Evolutionary conservation across 371 early-diverging fungal genomes (phyloP), one percentile per base, ranked within the genome.

Genomic region (Lichtheimia hyalospora): DNA sequence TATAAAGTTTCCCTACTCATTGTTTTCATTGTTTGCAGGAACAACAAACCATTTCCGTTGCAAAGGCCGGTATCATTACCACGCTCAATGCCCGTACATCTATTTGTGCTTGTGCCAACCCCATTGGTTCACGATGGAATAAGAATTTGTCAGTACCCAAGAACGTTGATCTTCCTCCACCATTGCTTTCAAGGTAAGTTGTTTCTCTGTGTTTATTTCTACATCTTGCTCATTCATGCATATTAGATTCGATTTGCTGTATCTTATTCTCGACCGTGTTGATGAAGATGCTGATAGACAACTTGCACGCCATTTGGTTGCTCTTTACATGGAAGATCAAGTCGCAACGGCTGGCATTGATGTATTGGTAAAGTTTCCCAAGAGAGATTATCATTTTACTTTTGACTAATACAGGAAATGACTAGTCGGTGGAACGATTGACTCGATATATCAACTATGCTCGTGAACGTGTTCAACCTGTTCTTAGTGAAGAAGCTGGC

Each of bases 21-120:
- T 15, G 18, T 0, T n/a, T 12, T 18, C 23, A 34, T 27, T 18
- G 46, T 62, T 49, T 49, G 42, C 46, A 84, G 84, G 99, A 99
- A 84, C 99, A 99, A 81, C 99, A 99, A 84, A 97, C 98, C 0
- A 95, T 99, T 18, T 97, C 98, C 12, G 95, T 99, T 3, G 97
- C 97, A 60, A 99, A 99, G 82, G 99, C 99, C 20, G 99, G 99
- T 49, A 99, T 99, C 62, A 98, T 99, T 69, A 97, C 99, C 1
- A 96, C 96, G 1, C 79, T 99, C 21, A 99, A 99, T 80, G 99
- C 99, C 6, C 88, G 99, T 63, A 97, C 99, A 27, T 96, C 98
- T 12, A 93, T 99, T 50, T 79, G 99, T 56, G 99, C 99, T 0
- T 93, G 95, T 53, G 99, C 99, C 49, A 99, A 99, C 73, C 99